Evolutionary conservation across 2,329 filamentous ascomycete genomes (phyloP).

Genomic region (Myriosclerotinia duriaeana): DNA sequence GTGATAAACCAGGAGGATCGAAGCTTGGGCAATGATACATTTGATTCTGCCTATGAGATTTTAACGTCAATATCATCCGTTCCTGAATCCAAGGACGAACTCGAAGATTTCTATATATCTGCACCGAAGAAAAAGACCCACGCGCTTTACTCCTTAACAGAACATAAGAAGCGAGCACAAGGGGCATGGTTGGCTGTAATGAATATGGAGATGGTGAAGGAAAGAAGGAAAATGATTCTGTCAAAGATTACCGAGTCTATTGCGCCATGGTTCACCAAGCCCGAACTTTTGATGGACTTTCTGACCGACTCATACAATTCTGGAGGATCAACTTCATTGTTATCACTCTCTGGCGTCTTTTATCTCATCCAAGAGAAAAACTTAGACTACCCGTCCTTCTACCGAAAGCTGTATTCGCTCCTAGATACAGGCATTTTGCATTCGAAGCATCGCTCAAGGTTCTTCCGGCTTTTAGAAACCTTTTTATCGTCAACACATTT

Average conservation of each 20-base stretch:
- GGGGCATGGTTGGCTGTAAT: constrained; percentile 84
- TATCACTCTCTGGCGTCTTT: constrained; percentile 90
- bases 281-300: constrained; percentile 92
- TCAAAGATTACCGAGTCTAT: constrained; percentile 73
- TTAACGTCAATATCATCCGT: constrained; percentile 68
- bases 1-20: constrained; percentile 38
- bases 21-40: constrained; percentile 41
- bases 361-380: constrained; percentile 93
- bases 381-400: constrained; percentile 93
- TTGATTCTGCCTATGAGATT: constrained; percentile 60
- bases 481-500: constrained; percentile 92
- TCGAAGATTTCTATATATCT: constrained; percentile 67
- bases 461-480: constrained; percentile 87
- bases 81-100: constrained; percentile 63
- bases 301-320: constrained; percentile 89
- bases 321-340: constrained; percentile 80
- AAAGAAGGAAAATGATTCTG: constrained; percentile 78
- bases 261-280: constrained; percentile 84
- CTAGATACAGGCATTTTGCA: constrained; percentile 84
- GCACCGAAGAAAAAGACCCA: constrained; percentile 67
- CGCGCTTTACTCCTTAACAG: constrained; percentile 60
- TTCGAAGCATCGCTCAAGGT: constrained; percentile 89
- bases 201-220: constrained; percentile 61
- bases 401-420: constrained; percentile 88
- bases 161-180: constrained; percentile 78